A percentile compares a stretch with the other conserved stretches of the same genome.
Conservation (phyloP, 306 rosid genomes). For the Canavalia ensiformis region DNA sequence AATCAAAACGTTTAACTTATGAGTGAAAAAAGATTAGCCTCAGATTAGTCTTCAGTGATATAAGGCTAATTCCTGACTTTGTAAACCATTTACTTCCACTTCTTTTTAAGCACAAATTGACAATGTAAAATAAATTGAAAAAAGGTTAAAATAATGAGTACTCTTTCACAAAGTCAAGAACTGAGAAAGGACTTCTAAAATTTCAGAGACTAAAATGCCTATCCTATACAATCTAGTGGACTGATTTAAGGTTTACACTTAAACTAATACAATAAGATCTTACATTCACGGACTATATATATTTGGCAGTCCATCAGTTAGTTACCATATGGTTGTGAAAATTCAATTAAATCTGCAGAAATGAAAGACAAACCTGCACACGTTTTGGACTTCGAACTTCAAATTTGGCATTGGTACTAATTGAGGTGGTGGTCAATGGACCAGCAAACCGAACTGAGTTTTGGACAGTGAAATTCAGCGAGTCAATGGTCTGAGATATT, state of each 20-base stretch:
- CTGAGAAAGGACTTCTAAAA: too few species aligned
- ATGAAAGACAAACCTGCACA: constrained; percentile 69
- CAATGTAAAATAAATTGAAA: too few species aligned
- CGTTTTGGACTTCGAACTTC: constrained; percentile 90
- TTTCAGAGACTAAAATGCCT: too few species aligned
- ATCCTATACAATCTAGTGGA: too few species aligned
- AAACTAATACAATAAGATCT: background rate
- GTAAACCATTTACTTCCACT: too few species aligned
- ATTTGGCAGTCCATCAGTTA: background rate
- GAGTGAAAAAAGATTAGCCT: too few species aligned
- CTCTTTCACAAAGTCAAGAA: too few species aligned
- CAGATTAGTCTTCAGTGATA: too few species aligned
- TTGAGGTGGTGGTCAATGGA: constrained; percentile 84
- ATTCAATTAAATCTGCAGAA: background rate
- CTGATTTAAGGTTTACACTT: too few species aligned
- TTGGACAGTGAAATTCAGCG: constrained; percentile 69
- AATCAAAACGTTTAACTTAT: background rate
- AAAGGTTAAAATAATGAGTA: too few species aligned
- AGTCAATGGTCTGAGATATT: constrained; percentile 89
- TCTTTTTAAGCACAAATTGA: too few species aligned
- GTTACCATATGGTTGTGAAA: background rate
- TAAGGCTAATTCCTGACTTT: too few species aligned
- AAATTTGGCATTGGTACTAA: constrained; percentile 87
- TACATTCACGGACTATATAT: background rate
- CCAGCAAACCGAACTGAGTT: constrained; percentile 84